These are phyloP conservation scores for Nannochloropsis oceanica DNA, from an alignment of 108 stramenopile species.

Conservation along the genomic window DNA sequence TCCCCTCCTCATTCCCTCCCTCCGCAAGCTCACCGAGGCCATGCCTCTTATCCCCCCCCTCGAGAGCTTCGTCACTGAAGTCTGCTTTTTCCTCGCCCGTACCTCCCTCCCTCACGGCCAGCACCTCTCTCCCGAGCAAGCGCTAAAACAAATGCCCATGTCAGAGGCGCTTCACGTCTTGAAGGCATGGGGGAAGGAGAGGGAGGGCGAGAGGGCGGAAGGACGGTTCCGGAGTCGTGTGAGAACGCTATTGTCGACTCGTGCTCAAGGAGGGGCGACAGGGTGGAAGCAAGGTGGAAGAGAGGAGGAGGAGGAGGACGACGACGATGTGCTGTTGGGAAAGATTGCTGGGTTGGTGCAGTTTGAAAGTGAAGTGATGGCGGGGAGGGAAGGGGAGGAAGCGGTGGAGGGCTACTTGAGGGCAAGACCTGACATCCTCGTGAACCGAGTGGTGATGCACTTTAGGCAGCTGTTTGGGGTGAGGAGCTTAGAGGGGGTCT, in stretches of 20 bases:
- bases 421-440: slow-evolving; percentile 17
- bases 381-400: not conserved
- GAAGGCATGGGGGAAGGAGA: not conserved
- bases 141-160: not conserved
- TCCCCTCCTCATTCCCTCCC: too few relatives aligned
- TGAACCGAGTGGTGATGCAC: slow-evolving; percentile 15
- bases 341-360: not conserved
- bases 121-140: not conserved
- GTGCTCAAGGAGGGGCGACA: not conserved
- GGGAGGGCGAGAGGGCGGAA: not conserved
- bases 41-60: slow-evolving; percentile 18
- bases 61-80: slow-evolving; percentile 22
- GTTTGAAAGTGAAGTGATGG: slow-evolving; percentile 1
- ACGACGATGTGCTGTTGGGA: not conserved
- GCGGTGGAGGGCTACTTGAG: slow-evolving; percentile 4
- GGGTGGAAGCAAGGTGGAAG: not conserved
- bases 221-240: not conserved
- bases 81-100: slow-evolving; percentile 7
- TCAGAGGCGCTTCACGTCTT: not conserved
- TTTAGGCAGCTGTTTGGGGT: slow-evolving; percentile 25
- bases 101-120: not conserved
- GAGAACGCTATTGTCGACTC: not conserved
- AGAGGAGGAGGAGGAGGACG: not conserved
- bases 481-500: slow-evolving; percentile 12
- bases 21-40: slow-evolving; percentile 1